Percentiles rank a stretch among this genome's conserved stretches.
phyloP scores from a whole-genome alignment of 2,329 filamentous ascomycete genomes.

The Aureobasidium melanogenum region DNA sequence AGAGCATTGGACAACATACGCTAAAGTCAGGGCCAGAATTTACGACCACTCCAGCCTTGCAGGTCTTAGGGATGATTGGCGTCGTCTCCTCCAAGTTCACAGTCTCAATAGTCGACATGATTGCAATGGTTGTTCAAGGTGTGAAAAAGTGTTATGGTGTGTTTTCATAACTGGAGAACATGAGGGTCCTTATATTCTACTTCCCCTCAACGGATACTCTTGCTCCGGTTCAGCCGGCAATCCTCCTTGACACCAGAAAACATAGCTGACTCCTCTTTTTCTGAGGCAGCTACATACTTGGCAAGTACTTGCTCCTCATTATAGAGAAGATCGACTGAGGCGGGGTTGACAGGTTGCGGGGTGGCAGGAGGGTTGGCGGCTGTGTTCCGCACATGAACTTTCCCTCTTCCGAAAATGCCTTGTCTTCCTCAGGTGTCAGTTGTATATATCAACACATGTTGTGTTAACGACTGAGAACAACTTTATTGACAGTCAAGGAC shows the following conservation, averaged over 20 bases:
- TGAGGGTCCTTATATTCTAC: background rate
- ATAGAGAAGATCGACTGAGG: background rate
- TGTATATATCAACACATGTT: background rate
- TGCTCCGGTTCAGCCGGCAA: background rate
- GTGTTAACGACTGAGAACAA: too few relatives aligned
- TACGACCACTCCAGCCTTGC: slow-evolving; percentile 43
- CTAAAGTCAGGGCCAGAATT: slow-evolving; percentile 43
- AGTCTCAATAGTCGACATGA: background rate
- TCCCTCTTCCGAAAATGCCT: background rate
- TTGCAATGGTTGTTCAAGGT: background rate
- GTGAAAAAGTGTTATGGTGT: background rate
- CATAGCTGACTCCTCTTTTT: slow-evolving; percentile 1
- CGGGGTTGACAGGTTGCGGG: background rate
- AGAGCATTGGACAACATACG: slow-evolving; percentile 7
- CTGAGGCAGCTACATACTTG: background rate
- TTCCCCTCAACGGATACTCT: background rate
- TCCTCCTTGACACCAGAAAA: background rate
- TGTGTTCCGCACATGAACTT: background rate
- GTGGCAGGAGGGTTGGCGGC: background rate
- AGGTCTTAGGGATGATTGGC: slow-evolving; percentile 34
- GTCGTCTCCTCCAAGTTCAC: background rate
- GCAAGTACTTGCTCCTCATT: background rate
- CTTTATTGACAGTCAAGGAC: too few relatives aligned
- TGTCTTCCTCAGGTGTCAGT: background rate
- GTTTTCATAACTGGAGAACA: background rate